phyloP scores from a whole-genome alignment of 208 protist species.

The Trypanosoma scelopori region DNA sequence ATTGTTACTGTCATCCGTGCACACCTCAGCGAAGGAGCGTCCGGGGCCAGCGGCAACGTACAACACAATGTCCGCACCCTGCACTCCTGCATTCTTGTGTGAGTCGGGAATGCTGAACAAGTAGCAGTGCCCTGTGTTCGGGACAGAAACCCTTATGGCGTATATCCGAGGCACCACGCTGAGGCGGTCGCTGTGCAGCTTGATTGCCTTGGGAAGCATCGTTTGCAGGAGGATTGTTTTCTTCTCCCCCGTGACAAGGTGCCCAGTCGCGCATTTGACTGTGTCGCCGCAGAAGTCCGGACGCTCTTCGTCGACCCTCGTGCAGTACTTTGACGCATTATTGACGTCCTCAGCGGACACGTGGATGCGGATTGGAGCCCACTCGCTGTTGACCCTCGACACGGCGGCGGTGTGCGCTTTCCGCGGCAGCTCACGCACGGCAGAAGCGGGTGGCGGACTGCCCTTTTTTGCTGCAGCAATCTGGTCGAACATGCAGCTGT shows the following conservation, averaged over 20 bases:
- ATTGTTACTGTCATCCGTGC: background rate
- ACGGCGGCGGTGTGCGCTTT: slow-evolving; percentile 11
- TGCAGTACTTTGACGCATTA: slow-evolving; percentile 40
- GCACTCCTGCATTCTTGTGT: slow-evolving; percentile 6
- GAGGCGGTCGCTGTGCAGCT: slow-evolving; percentile 46
- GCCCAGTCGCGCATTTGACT: slow-evolving; percentile 17
- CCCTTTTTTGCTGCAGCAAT: too few species aligned
- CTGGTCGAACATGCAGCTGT: slow-evolving; percentile 2
- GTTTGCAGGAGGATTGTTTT: slow-evolving; percentile 22
- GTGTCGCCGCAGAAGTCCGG: slow-evolving; percentile 21
- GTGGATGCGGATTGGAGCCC: slow-evolving; percentile 44
- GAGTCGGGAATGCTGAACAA: slow-evolving; percentile 16
- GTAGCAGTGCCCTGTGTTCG: background rate
- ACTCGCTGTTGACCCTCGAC: background rate
- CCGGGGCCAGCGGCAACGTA: slow-evolving; percentile 25
- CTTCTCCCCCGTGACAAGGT: slow-evolving; percentile 42
- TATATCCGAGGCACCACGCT: background rate
- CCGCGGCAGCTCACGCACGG: slow-evolving; percentile 38
- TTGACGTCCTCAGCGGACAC: slow-evolving; percentile 34
- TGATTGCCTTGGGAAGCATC: slow-evolving; percentile 41
- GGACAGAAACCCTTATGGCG: background rate
- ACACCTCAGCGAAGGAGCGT: background rate
- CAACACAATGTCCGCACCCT: slow-evolving; percentile 22
- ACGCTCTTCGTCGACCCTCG: slow-evolving; percentile 11
- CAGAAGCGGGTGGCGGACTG: background rate